Base-by-base conservation (phyloP, 257 asterid genomes). In the Rhazya stricta region DNA sequence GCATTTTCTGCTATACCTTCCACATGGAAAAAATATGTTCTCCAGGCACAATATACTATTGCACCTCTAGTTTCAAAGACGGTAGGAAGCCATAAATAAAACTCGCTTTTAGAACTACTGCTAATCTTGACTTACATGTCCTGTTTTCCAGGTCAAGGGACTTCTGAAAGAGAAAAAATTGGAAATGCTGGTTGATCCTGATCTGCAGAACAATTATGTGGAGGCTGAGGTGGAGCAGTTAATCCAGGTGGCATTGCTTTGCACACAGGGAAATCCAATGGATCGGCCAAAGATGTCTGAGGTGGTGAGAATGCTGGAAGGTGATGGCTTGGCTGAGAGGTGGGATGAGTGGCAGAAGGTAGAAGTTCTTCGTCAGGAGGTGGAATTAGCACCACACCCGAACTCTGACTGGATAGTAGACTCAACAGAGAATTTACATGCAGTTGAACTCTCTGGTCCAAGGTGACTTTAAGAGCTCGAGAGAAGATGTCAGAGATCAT, bases 321-420 rank as follows among this genome's bases (percentile, higher is more conserved):
- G 90, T 9, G 90, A 83, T 41, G 89, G 89, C 42, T 73, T 85
- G 83, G 89, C 89, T 9, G 89, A 85, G 80, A 81, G 75, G 43
- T 83, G 90, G 90, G 90, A 86, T n/a, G 88, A 86, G 78, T 86
- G 90, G 90, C 90, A 86, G 72, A 84, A 86, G 80, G 90, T 83
- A 21, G 90, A 86, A 76, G 88, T 86, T 67, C 89, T 83, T n/a
- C 88, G 90, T 4, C 88, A 83, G 23, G 90, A 86, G 74, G 85
- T 84, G 70, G 88, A 86, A 69, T 79, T 86, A 27, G 83, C 81
- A 15, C 85, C 88, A 3, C 90, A 80, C 43, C 74, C 86, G 2
- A 81, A 74, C 54, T 84, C 88, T 4, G 86, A 84, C 58, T 86
- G 90, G 90, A 78, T 83, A 53, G 88, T 83, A 30, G 90, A 86